phyloP scores from a whole-genome alignment of 495 filamentous ascomycete species.

The Tuber calosporum region DNA sequence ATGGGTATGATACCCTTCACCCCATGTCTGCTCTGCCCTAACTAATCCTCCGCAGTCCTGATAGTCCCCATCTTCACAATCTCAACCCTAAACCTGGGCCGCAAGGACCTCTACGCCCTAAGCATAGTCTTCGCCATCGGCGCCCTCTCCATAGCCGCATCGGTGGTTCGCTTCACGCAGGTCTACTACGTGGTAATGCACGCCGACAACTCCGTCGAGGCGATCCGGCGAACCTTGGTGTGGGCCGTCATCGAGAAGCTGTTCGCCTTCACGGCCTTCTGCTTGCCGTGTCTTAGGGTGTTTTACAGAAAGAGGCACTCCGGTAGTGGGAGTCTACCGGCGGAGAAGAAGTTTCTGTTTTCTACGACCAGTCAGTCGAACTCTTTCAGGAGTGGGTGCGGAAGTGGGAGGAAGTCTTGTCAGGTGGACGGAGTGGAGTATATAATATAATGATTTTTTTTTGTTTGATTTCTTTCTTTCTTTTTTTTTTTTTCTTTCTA shows the following conservation, averaged over 20 bases:
- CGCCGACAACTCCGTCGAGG: constrained; percentile 21
- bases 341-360: background rate
- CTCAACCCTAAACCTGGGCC: constrained; percentile 20
- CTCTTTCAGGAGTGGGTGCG: background rate
- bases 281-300: constrained; percentile 24
- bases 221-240: constrained; percentile 24
- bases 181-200: constrained; percentile 29
- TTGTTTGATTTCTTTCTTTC: too few relatives aligned
- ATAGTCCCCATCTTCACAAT: constrained; percentile 30
- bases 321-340: background rate
- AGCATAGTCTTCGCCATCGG: constrained; percentile 24
- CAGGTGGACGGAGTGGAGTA: background rate
- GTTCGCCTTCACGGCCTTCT: constrained; percentile 31
- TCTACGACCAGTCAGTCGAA: background rate
- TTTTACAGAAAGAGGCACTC: constrained; percentile 23
- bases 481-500: background rate
- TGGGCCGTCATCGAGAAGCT: constrained; percentile 34
- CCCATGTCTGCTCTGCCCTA: background rate
- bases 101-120: constrained; percentile 26
- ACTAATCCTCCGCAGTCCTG: constrained; percentile 14
- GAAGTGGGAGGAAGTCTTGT: background rate
- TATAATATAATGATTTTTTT: background rate
- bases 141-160: constrained; percentile 23
- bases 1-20: constrained; percentile 13
- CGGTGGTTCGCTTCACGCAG: constrained; percentile 29